Percentiles rank a stretch among this genome's conserved stretches.
These are phyloP conservation scores for Picea abies DNA, from an alignment of 83 land plant species.

Conservation along the genomic window DNA sequence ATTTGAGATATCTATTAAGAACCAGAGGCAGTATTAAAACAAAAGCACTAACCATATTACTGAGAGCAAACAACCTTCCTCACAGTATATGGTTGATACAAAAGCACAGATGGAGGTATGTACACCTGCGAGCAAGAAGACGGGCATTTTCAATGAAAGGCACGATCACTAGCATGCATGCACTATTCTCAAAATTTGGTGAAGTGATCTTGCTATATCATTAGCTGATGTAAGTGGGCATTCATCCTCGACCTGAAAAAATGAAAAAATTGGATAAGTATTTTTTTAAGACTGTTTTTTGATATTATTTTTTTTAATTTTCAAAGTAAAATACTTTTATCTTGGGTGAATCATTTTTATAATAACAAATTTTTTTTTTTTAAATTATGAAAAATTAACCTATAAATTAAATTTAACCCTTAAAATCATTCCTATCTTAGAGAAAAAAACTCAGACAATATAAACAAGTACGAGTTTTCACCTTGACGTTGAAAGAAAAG, in stretches of 20 bases:
- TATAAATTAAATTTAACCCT: too few relatives aligned
- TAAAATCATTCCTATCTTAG: not conserved
- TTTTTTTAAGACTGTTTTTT: not conserved
- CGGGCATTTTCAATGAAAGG: not conserved
- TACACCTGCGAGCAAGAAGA: not conserved
- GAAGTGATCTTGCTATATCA: slow-evolving; percentile 64
- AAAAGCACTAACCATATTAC: not conserved
- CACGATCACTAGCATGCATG: slow-evolving; percentile 15
- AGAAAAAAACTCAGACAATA: not conserved
- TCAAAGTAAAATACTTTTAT: not conserved
- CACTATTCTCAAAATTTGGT: slow-evolving; percentile 56
- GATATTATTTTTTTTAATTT: not conserved
- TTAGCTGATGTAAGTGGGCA: slow-evolving; percentile 60
- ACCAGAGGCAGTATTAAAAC: too few relatives aligned
- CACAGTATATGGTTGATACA: not conserved
- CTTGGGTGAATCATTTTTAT: too few relatives aligned
- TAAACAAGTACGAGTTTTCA: slow-evolving; percentile 2
- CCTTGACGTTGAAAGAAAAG: slow-evolving; percentile 75
- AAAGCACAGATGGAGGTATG: not conserved
- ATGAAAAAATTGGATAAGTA: not conserved
- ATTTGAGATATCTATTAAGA: too few relatives aligned
- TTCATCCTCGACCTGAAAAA: slow-evolving; percentile 59
- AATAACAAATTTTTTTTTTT: too few relatives aligned
- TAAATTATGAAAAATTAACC: too few relatives aligned
- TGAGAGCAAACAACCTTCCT: not conserved